Base-by-base conservation (phyloP, 768 basidiomycete genomes). In the Russula sp. region DNA sequence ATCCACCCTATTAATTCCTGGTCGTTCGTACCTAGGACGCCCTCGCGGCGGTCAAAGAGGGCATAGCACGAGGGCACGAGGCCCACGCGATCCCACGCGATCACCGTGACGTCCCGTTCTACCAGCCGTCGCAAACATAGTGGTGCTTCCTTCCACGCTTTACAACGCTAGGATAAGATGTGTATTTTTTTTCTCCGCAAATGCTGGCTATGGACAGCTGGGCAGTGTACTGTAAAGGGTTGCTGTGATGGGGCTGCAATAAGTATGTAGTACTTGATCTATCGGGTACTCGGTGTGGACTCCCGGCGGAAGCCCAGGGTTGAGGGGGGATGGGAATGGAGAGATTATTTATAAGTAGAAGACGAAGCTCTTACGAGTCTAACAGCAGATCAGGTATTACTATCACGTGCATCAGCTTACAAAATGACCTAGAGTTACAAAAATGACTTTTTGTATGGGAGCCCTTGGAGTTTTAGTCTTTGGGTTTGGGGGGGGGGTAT, bases 401-500 rank as follows among this genome's bases (percentile, higher is more conserved):
- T 27, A 27, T 27, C 27, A 27, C 2, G 2, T 27, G 2, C 27
- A 27, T 27, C 27, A 27, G 27, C 27, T 27, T 27, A 2, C 27
- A 27, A 27, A 27, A 27, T 27, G 27, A 27, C 27, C 27, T 27
- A 27, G 27, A 27, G 27, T 27, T 27, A 27, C 27, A 2, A 27
- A 27, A 27, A 27, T 27, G 27, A 27, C 27, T 27, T 27, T 27
- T 27, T 27, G 27, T 2, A 27, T 27, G 27, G 27, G 2, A 27
- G 27, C 27, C 27, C 27, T 27, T 27, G 27, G 27, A 27, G 27
- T 27, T 27, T 27, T 27, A 87, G 87, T 87, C 84, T 87, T 88
- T 87, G 86, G 87, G 86, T 87, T 89, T 80, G 82, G 84, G 83
- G 83, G 83, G 83, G 82, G 81, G 84, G 84, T 84, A 84, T 84